phyloP scores from a whole-genome alignment of 345 rosid genomes.

The Sonneratia alba region DNA sequence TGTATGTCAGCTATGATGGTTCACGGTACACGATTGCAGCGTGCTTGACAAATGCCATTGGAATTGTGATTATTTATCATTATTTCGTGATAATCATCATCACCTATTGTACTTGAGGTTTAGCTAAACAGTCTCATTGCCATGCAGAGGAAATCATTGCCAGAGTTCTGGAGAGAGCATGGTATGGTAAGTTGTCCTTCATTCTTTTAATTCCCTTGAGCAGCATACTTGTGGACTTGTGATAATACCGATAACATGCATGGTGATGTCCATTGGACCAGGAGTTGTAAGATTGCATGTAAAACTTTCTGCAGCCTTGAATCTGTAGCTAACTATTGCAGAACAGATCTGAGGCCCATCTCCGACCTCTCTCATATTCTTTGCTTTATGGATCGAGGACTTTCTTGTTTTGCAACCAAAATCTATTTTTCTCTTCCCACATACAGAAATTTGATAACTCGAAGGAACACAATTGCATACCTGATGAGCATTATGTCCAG shows the following conservation, averaged over 20 bases:
- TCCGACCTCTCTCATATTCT: background rate
- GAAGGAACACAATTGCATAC: slow-evolving; percentile 91
- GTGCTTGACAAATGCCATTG: background rate
- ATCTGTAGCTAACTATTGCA: background rate
- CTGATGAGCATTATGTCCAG: slow-evolving; percentile 96
- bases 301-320: background rate
- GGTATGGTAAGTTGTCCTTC: slow-evolving; percentile 50
- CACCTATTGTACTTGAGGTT: background rate
- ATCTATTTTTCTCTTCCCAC: slow-evolving; percentile 11
- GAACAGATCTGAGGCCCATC: background rate
- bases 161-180: slow-evolving; percentile 91
- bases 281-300: too few species aligned
- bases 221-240: background rate
- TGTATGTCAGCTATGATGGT: background rate
- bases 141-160: slow-evolving; percentile 72
- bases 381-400: background rate
- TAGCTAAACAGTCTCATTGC: slow-evolving; percentile 7
- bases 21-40: background rate
- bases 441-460: slow-evolving; percentile 70
- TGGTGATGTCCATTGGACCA: too few species aligned
- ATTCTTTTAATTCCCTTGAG: background rate
- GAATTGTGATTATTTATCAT: background rate
- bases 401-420: background rate
- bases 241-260: background rate
- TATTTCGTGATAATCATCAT: background rate